A percentile compares a stretch with the other conserved stretches of the same genome.
phyloP scores from a whole-genome alignment of 805 yeast species.

The Spathaspora girioi region DNA sequence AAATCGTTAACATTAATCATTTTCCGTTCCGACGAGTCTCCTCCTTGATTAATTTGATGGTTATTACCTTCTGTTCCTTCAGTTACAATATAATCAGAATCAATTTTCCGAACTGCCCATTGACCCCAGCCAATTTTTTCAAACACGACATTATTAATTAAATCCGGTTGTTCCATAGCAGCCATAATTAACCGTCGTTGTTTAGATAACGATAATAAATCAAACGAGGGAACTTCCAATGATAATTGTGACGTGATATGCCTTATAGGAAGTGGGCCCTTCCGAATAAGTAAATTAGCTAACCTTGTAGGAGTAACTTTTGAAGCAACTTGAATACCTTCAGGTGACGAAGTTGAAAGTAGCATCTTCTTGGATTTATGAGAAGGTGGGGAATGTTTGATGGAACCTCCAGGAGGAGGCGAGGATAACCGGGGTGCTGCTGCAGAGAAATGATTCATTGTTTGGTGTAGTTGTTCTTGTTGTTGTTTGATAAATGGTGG shows the following conservation, averaged over 20 bases:
- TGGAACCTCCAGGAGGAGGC: conserved; percentile 2
- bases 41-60: background rate
- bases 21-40: conserved; percentile 2
- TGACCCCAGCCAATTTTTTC: conserved; percentile 98
- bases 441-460: background rate
- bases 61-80: conserved; percentile 39
- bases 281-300: conserved; percentile 60
- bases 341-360: conserved; percentile 78
- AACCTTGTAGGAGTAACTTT: conserved; percentile 78
- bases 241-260: conserved; percentile 80
- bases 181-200: conserved; percentile 89
- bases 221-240: conserved; percentile 73
- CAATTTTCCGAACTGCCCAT: conserved; percentile 74
- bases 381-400: background rate
- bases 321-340: conserved; percentile 82
- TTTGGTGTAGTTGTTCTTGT: background rate
- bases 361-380: conserved; percentile 9
- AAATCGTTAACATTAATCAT: conserved; percentile 28
- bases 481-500: background rate
- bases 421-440: background rate
- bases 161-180: conserved; percentile 73
- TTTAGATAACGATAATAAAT: conserved; percentile 75
- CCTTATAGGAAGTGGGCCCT: conserved; percentile 89
- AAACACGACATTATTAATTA: conserved; percentile 61
- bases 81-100: conserved; percentile 43